Base-by-base conservation (phyloP, 1,284 basidiomycete species). In the Puccinia coronata region DNA sequence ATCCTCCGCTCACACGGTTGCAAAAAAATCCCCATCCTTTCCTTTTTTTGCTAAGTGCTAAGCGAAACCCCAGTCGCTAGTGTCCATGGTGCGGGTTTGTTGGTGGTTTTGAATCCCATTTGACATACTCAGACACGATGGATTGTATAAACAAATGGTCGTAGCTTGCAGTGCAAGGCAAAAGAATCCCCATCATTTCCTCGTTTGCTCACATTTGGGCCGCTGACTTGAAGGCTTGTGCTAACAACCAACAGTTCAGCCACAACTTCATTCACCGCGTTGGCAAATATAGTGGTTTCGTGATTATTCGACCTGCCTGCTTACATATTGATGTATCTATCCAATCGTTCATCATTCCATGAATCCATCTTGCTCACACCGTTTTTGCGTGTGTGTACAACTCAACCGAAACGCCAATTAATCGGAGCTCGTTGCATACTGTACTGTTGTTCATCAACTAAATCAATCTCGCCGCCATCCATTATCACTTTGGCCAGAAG, bases 381-480 rank as follows among this genome's bases (percentile, higher is more conserved):
- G 18, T 63, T 20, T 8, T 39, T 20, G 18, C 3, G 9, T 28
- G 63, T n/a, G n/a, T 67, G 36, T 43, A 67, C 47, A 2, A 47
- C 63, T 25, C 23, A 43, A 25, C 23, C 34, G 36, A 39, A 65
- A 41, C 61, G n/a, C 25, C 55, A n/a, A 47, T 47, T 28, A 67
- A 43, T 47, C 41, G 39, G 23, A 67, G 63, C n/a, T 4, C 20
- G n/a, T 67, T 16, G 36, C 63, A 20, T 20, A 20, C 18, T 20
- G 20, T 51, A 51, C 20, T 20, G n/a, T 67, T 47, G 39, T 67
- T 47, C 41, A 67, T 41, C 61, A 65, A 41, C 41, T 36, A 41
- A 65, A 41, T 65, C 63, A 43, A 67, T 47, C 63, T 67, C 39
- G 39, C 36, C 63, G 63, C 63, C 41, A 67, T 47, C 41, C 36